Percentiles rank a stretch among this genome's conserved stretches.
Evolutionary conservation across 208 protist species (phyloP).

Genomic region (Jaenimonas drosophilae): DNA sequence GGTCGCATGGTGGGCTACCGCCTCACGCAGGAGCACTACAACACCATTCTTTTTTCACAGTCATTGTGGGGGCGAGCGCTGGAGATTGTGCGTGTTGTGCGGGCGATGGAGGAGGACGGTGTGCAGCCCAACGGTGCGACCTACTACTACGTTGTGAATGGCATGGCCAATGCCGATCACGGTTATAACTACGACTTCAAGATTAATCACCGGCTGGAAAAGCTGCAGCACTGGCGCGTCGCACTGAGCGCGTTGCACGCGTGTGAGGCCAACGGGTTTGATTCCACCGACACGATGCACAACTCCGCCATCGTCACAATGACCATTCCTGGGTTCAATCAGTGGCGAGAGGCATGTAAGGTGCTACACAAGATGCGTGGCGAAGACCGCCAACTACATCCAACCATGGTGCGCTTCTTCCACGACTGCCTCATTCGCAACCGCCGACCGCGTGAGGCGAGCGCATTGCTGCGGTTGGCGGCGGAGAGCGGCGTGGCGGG

Average conservation of each 20-base stretch:
- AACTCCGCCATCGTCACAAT: conserved; percentile 85
- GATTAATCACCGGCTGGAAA: conserved; percentile 78
- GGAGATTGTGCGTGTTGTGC: conserved; percentile 82
- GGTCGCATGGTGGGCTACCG: conserved; percentile 88
- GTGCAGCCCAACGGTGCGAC: conserved; percentile 83
- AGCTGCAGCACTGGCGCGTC: conserved; percentile 87
- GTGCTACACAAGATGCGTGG: conserved; percentile 66
- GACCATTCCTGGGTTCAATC: conserved; percentile 81
- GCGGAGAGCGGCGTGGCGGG: conserved; percentile 64
- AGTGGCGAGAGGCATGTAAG: conserved; percentile 59
- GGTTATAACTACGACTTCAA: conserved; percentile 89
- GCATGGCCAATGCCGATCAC: conserved; percentile 89
- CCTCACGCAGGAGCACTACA: conserved; percentile 85
- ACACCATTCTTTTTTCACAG: conserved; percentile 85
- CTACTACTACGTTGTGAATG: conserved; percentile 90
- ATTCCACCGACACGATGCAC: conserved; percentile 88
- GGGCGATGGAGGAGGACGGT: conserved; percentile 80
- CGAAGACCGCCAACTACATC: conserved; percentile 77
- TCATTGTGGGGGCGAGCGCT: conserved; percentile 84
- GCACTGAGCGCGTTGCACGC: conserved; percentile 76
- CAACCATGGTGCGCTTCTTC: conserved; percentile 76
- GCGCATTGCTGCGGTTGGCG: conserved; percentile 57
- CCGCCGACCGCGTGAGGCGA: conserved; percentile 68
- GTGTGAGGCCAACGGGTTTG: conserved; percentile 84
- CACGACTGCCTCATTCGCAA: conserved; percentile 87